These are phyloP conservation scores for Kodamaea fukazawae DNA, from an alignment of 805 yeast genomes.

Conservation along the genomic window DNA sequence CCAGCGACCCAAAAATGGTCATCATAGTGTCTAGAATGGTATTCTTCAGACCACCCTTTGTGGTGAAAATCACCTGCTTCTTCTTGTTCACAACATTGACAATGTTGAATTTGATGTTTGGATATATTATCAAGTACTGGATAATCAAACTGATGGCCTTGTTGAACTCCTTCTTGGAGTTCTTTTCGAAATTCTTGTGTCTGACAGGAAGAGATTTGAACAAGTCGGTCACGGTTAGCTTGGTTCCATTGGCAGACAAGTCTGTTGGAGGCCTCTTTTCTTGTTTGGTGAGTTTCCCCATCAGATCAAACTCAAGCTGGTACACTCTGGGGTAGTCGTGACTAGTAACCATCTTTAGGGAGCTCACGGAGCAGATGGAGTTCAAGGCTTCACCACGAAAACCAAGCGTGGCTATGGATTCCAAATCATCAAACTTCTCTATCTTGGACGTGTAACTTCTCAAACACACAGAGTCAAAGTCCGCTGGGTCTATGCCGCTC, in stretches of 20 bases:
- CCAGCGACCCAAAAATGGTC: conserved; percentile 68
- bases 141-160: conserved; percentile 64
- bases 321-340: conserved; percentile 57
- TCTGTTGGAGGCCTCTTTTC: conserved; percentile 46
- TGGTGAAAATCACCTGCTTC: conserved; percentile 54
- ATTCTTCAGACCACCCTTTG: conserved; percentile 51
- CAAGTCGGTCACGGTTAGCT: conserved; percentile 53
- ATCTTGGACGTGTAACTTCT: conserved; percentile 72
- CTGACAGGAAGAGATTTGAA: conserved; percentile 81
- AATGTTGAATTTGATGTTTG: conserved; percentile 58
- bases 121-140: conserved; percentile 61
- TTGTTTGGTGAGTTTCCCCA: conserved; percentile 47
- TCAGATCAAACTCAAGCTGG: conserved; percentile 48
- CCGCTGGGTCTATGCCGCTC: conserved; percentile 53
- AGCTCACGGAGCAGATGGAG: conserved; percentile 57
- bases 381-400: conserved; percentile 82
- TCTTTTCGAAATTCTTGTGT: conserved; percentile 65
- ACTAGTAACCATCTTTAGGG: conserved; percentile 52
- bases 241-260: conserved; percentile 60
- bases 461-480: conserved; percentile 52
- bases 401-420: conserved; percentile 54
- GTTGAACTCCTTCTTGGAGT: conserved; percentile 66
- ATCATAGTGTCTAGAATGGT: conserved; percentile 50
- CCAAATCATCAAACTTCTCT: conserved; percentile 51
- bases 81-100: conserved; percentile 47